Base-by-base conservation (phyloP, 306 rosid species). In the Rosa lucieae region DNA sequence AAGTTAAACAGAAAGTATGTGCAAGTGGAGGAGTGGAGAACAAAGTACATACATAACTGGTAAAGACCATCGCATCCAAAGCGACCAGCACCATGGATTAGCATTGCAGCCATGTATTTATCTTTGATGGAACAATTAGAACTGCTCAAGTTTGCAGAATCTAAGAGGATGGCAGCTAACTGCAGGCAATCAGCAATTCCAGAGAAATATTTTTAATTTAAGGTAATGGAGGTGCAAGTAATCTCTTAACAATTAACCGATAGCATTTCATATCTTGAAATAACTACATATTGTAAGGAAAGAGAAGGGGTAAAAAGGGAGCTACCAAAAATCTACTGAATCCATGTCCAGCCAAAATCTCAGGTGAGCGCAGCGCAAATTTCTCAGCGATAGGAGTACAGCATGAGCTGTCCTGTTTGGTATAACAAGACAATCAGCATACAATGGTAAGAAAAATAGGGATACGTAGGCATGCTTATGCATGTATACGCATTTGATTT, bases 81-180 rank as follows among this genome's bases (percentile, higher is more conserved):
- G 56, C 91, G 90, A 68, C 97, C 98, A 40, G 98, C 97, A 74
- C 98, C 92, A 58, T 84, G 88, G 82, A 92, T 87, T 91, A 94
- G 85, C 74, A 94, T 85, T 67, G 96, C 83, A 83, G 89, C 82
- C 83, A 88, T 90, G 89, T 90, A 92, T 86, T 90, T 92, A 77
- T 94, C 97, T 85, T 89, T 92, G 39, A 86, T 71, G 67, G 88
- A 87, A 85, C 94, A 92, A 12, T 1, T 44, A 21, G 89, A 87
- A 73, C 81, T 84, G 52, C 69, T 87, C 73, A 92, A 82, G 88
- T 89, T 90, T 72, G 51, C 85, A 29, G 93, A 84, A 74, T 94
- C 98, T 81, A 87, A 74, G 79, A 94, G 93, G 80, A 92, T 92
- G 67, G 96, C 96, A 70, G 88, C 90, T 74, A 92, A 85, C 96